phyloP scores from a whole-genome alignment of 2,329 filamentous ascomycete species.

The Plectosphaerella cucumerina region DNA sequence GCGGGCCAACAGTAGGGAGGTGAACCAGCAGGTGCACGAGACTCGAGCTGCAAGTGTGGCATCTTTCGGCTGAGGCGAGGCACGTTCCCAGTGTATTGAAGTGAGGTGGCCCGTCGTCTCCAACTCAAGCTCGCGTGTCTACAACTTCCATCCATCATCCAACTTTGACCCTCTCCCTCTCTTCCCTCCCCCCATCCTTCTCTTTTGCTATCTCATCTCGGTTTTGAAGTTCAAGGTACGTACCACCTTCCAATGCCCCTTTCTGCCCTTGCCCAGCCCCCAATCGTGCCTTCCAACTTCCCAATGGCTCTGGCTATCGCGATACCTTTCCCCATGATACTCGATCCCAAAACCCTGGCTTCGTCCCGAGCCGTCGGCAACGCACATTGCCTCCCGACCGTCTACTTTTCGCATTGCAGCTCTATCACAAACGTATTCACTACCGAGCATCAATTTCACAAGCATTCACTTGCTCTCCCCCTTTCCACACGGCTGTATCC shows the following conservation, averaged over 20 bases:
- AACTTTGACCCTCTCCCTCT: slow-evolving; percentile 11
- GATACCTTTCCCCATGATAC: neutral
- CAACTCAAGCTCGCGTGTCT: neutral
- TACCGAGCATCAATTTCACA: neutral
- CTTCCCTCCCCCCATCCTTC: neutral
- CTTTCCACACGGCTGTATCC: neutral
- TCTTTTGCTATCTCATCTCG: neutral
- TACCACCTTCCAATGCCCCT: slow-evolving; percentile 1
- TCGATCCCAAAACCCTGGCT: no score
- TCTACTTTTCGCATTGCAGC: no score
- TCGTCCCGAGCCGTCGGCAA: no score
- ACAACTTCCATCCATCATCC: slow-evolving; percentile 1
- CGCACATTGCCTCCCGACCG: no score
- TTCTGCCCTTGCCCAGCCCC: neutral
- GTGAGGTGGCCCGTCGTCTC: neutral
- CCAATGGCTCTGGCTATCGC: neutral
- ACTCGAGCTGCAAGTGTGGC: neutral
- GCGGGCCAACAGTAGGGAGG: no score
- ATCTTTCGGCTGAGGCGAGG: neutral
- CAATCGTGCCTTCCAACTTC: neutral
- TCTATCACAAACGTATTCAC: no score
- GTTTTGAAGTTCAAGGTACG: neutral
- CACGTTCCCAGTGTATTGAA: no score
- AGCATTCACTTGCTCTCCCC: neutral
- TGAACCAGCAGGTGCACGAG: neutral